Base-by-base conservation (phyloP, 2,329 filamentous ascomycete genomes). In the Catunica adiposa region DNA sequence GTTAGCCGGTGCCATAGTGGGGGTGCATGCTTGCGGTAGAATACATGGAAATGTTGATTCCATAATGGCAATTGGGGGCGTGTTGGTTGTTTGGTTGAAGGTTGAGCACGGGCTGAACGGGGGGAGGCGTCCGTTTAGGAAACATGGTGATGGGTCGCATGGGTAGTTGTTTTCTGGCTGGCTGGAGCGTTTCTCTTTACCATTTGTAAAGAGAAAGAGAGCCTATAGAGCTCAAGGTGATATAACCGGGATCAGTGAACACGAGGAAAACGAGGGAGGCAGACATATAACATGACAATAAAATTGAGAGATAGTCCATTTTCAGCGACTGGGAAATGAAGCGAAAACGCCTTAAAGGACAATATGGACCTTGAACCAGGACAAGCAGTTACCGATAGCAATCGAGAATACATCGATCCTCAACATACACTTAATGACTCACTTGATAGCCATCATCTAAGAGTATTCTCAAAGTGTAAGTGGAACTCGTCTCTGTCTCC, bases 201-300 rank as follows among this genome's bases (percentile, higher is more conserved):
- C 40, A n/a, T 44, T n/a, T n/a, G n/a, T n/a, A n/a, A n/a, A n/a
- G n/a, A 22, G 14, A 17, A n/a, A n/a, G 15, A 44, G 8, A 44
- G 15, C 15, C 20, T 44, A 44, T 44, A 44, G 37, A n/a, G 40
- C 15, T n/a, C 2, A 22, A 44, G 15, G 20, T 44, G 15, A 44
- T 44, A 44, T 44, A 44, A n/a, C 40, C 40, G 20, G 40, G 40
- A 44, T 44, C n/a, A 17, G 9, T 44, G 40, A 22, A 44, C 15
- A n/a, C 40, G 40, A 44, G 40, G 40, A 44, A 44, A 44, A 44
- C 40, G 40, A 44, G 40, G 40, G 40, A 44, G 40, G 40, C 40
- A 44, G 40, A 44, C 4, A 22, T 44, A 17, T n/a, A 44, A 17
- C 40, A 44, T 8, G 20, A n/a, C 15, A 44, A 17, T 2, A 17